Conservation (phyloP, 176 grass and related monocot genomes). For the Neostapfia colusana region DNA sequence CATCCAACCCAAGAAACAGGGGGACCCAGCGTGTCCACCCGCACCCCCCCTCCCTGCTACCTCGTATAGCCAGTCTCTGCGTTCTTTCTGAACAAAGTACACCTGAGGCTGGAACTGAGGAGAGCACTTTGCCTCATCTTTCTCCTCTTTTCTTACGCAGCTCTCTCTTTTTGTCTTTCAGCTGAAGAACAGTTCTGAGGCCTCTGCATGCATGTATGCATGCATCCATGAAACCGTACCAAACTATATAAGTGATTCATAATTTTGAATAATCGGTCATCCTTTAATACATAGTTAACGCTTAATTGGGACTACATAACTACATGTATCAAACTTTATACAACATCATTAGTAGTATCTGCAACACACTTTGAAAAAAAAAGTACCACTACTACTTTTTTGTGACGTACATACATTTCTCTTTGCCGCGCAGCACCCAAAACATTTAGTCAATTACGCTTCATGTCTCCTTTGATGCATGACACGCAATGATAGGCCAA, state of each 20-base stretch:
- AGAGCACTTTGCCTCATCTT: neutral
- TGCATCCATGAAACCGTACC: neutral
- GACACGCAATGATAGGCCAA: neutral
- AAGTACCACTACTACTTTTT: too few relatives aligned
- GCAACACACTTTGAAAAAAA: too few relatives aligned
- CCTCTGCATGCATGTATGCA: neutral
- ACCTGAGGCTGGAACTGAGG: neutral
- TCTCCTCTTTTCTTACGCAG: neutral
- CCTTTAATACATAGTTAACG: too few relatives aligned
- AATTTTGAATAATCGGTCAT: too few relatives aligned
- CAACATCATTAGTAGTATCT: too few relatives aligned
- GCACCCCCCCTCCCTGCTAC: neutral
- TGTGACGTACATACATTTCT: neutral
- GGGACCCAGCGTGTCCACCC: conserved; percentile 12
- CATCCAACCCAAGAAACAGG: neutral
- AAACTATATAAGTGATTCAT: too few relatives aligned
- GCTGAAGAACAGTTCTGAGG: too few relatives aligned
- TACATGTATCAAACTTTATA: too few relatives aligned
- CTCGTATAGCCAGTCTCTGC: neutral
- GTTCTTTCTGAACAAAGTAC: neutral
- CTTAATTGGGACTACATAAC: too few relatives aligned
- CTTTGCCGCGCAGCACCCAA: neutral
- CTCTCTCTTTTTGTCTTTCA: too few relatives aligned
- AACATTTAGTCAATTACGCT: neutral
- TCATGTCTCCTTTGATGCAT: neutral